Conservation (phyloP, 139 green algal genomes). For the Nannochloris sp. region DNA sequence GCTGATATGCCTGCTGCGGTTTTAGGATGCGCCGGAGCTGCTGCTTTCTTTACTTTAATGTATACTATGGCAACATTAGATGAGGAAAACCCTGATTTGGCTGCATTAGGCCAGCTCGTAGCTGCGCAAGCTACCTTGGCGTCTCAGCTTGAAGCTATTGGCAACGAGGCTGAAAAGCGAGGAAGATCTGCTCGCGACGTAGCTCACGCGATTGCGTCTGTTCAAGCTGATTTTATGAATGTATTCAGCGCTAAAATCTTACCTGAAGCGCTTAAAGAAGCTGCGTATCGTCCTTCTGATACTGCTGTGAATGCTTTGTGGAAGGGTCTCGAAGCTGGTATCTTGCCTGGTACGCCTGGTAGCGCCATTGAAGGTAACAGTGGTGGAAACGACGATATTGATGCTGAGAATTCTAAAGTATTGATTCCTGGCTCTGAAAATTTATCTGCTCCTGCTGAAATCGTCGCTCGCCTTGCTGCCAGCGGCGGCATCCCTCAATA, state of each 20-base stretch:
- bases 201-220: not conserved
- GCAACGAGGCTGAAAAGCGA: not conserved
- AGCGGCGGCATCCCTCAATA: constrained; percentile 12
- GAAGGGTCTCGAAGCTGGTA: not conserved
- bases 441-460: not conserved
- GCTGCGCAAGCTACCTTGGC: not conserved
- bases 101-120: not conserved
- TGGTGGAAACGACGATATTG: not conserved
- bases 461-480: constrained; percentile 1
- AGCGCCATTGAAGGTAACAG: not conserved
- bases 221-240: constrained; percentile 3
- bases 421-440: not conserved
- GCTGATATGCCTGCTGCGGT: not conserved
- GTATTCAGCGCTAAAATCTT: constrained; percentile 13
- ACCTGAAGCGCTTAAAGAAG: not conserved
- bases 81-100: not conserved
- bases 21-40: not conserved
- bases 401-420: not conserved
- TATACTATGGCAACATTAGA: constrained; percentile 4
- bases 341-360: not conserved
- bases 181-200: not conserved
- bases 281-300: not conserved
- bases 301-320: constrained; percentile 7
- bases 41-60: constrained; percentile 7
- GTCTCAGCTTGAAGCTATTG: constrained; percentile 3